These are phyloP conservation scores for Termitomyces sp. DNA, from an alignment of 768 basidiomycete species.

Conservation along the genomic window DNA sequence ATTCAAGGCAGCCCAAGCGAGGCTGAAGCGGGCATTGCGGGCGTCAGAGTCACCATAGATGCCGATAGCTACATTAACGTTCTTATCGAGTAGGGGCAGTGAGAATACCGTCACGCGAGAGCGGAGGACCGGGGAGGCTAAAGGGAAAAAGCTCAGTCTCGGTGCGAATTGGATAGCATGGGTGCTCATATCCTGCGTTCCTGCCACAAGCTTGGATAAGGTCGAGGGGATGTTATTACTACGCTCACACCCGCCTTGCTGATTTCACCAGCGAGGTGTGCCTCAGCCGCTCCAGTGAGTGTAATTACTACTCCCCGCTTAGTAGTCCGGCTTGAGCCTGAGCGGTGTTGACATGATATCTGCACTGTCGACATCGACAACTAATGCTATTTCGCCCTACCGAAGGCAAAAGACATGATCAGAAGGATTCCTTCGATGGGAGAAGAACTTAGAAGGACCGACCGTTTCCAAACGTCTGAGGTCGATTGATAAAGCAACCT, in stretches of 20 bases:
- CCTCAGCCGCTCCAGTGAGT: conserved; percentile 57
- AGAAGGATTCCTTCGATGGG: conserved; percentile 13
- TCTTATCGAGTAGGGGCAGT: conserved; percentile 45
- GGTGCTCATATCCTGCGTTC: conserved; percentile 49
- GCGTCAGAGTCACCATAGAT: conserved; percentile 55
- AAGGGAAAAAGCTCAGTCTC: neutral
- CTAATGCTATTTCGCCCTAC: conserved; percentile 57
- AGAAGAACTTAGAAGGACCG: conserved; percentile 13
- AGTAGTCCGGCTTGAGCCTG: conserved; percentile 48
- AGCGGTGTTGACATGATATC: conserved; percentile 73
- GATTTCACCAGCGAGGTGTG: conserved; percentile 59
- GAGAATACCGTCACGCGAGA: conserved; percentile 49
- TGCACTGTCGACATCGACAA: conserved; percentile 61
- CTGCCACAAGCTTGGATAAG: conserved; percentile 65
- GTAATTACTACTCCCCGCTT: conserved; percentile 23
- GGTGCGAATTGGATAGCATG: neutral
- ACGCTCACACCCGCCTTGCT: conserved; percentile 60
- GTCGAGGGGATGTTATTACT: conserved; percentile 57
- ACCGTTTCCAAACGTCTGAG: conserved; percentile 29
- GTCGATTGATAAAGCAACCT: conserved; percentile 31
- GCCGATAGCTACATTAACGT: conserved; percentile 61
- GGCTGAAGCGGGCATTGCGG: conserved; percentile 65
- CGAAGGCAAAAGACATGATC: neutral
- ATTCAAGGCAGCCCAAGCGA: conserved; percentile 35
- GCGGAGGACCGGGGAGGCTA: conserved; percentile 67